Evolutionary conservation across 129 eudicot genomes (phyloP).

Genomic region (Flaveria brownii): DNA sequence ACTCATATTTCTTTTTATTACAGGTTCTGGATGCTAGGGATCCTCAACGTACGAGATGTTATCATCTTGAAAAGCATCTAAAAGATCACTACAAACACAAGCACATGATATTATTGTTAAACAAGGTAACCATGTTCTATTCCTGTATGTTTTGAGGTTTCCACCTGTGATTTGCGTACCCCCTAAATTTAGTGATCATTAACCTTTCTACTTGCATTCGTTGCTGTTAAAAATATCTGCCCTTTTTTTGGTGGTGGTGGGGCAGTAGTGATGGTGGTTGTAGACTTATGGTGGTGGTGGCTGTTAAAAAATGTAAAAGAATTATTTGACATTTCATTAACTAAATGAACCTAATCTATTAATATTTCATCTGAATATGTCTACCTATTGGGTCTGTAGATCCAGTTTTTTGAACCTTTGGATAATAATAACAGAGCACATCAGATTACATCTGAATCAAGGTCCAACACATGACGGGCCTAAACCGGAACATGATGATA

Average conservation of each 20-base stretch:
- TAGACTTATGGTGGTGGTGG: too few species aligned
- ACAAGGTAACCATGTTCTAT: slow-evolving; percentile 53
- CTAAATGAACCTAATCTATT: too few species aligned
- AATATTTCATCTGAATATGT: too few species aligned
- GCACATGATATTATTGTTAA: slow-evolving; percentile 80
- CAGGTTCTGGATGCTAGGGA: slow-evolving; percentile 99
- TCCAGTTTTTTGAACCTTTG: neutral
- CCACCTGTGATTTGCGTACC: neutral
- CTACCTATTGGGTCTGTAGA: neutral
- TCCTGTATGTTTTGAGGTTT: neutral
- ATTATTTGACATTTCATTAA: too few species aligned
- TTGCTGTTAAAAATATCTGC: slow-evolving; percentile 28
- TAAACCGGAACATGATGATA: neutral
- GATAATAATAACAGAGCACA: too few species aligned
- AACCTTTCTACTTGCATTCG: neutral
- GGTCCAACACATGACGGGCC: neutral
- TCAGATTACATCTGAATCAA: neutral
- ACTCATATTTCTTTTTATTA: slow-evolving; percentile 1
- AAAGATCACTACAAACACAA: slow-evolving; percentile 88
- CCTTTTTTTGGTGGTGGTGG: too few species aligned
- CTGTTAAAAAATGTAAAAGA: too few species aligned
- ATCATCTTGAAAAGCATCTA: slow-evolving; percentile 90
- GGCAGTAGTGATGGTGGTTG: too few species aligned
- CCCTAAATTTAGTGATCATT: neutral
- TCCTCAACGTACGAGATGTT: slow-evolving; percentile 94